A percentile compares a stretch with the other conserved stretches of the same genome.
phyloP scores from a whole-genome alignment of 805 yeast genomes.

The Ogataea kodamae region DNA sequence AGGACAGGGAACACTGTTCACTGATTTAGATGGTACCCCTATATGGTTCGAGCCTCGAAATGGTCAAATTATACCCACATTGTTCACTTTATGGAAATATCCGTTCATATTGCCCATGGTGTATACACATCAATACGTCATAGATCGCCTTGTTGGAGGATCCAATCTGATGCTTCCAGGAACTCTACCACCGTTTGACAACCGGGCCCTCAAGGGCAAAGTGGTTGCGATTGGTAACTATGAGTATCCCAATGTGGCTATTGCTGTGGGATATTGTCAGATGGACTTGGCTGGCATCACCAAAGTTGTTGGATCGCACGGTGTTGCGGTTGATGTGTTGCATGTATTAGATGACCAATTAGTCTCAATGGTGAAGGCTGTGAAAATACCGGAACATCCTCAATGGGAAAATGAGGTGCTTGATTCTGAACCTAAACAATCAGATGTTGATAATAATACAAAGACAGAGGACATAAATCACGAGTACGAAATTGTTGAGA shows the following conservation, averaged over 20 bases:
- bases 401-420: conserved; percentile 5
- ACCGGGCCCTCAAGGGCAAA: conserved; percentile 43
- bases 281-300: conserved; percentile 43
- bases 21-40: conserved; percentile 62
- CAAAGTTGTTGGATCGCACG: conserved; percentile 59
- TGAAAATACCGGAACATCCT: conserved; percentile 37
- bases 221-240: conserved; percentile 70
- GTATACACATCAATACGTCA: conserved; percentile 68
- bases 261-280: conserved; percentile 68
- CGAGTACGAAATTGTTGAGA: not conserved
- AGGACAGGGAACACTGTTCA: conserved; percentile 62
- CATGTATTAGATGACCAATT: conserved; percentile 70
- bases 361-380: conserved; percentile 45
- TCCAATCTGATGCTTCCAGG: conserved; percentile 84
- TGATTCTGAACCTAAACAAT: not conserved
- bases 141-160: conserved; percentile 67
- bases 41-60: conserved; percentile 67
- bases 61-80: conserved; percentile 59
- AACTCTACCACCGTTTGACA: conserved; percentile 56
- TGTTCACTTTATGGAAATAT: conserved; percentile 67
- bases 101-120: conserved; percentile 67
- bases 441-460: not conserved
- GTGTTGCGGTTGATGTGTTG: conserved; percentile 73
- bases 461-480: not conserved
- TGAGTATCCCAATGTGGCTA: conserved; percentile 55